Evolutionary conservation across 2,329 filamentous ascomycete species (phyloP).

Genomic region (Coniochaeta ligniaria): DNA sequence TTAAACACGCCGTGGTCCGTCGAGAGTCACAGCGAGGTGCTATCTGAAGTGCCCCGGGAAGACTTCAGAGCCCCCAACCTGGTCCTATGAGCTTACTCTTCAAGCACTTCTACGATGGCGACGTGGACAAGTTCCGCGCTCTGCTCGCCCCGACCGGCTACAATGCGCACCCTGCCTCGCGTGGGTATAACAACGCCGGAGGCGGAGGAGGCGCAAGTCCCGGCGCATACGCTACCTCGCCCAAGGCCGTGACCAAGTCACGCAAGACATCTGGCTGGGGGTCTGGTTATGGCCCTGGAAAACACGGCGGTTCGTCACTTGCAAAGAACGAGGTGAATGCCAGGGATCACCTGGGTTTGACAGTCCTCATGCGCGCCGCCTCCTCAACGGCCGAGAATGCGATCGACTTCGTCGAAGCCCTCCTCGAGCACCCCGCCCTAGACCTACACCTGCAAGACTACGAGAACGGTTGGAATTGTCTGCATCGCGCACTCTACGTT

Average conservation of each 20-base stretch:
- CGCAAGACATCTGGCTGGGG: conserved; percentile 46
- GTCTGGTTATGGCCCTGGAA: conserved; percentile 33
- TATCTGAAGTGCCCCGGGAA: conserved; percentile 22
- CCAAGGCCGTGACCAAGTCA: conserved; percentile 38
- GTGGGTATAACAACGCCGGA: conserved; percentile 40
- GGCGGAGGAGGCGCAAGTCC: conserved; percentile 22
- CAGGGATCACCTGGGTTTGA: conserved; percentile 74
- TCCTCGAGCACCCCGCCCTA: conserved; percentile 74
- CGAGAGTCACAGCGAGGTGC: conserved; percentile 87
- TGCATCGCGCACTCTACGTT: conserved; percentile 84
- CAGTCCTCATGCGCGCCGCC: conserved; percentile 75
- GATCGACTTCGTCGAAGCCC: conserved; percentile 65
- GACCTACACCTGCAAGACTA: conserved; percentile 83
- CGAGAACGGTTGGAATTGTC: conserved; percentile 92
- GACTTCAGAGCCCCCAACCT: conserved; percentile 35
- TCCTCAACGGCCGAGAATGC: conserved; percentile 67
- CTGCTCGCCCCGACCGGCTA: conserved; percentile 68
- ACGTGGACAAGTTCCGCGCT: conserved; percentile 91
- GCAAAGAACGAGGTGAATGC: conserved; percentile 70
- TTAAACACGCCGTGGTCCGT: conserved; percentile 87
- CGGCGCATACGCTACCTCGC: conserved; percentile 37
- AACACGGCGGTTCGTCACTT: conserved; percentile 33
- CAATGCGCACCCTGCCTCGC: conserved; percentile 37
- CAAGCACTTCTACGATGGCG: conserved; percentile 95
- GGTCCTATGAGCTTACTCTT: conserved; percentile 87